Percentiles rank a stretch among this genome's conserved stretches.
Conservation (phyloP, 192 early-diverging fungal species). For the Linnemannia exigua region DNA sequence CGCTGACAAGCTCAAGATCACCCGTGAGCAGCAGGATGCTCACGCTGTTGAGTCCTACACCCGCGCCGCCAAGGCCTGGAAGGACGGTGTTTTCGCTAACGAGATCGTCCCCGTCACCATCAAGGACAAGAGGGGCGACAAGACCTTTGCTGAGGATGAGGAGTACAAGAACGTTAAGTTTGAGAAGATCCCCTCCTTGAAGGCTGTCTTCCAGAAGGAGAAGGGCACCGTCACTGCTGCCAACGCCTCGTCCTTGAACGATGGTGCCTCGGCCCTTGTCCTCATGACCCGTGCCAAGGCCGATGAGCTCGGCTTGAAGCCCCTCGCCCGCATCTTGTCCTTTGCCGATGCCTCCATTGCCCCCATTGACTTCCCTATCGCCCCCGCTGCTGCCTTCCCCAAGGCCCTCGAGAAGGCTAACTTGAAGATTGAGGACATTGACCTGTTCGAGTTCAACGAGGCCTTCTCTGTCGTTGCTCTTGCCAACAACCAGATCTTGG, state of each 20-base stretch:
- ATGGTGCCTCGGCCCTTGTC: slow-evolving; percentile 94
- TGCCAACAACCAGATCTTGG: slow-evolving; percentile 91
- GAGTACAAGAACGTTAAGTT: slow-evolving; percentile 96
- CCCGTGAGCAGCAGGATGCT: slow-evolving; percentile 91
- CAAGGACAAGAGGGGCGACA: slow-evolving; percentile 87
- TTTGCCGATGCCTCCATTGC: slow-evolving; percentile 92
- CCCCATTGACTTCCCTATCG: slow-evolving; percentile 96
- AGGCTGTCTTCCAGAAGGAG: slow-evolving; percentile 88
- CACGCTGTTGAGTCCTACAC: slow-evolving; percentile 89
- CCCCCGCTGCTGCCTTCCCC: slow-evolving; percentile 93
- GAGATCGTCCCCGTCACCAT: slow-evolving; percentile 92
- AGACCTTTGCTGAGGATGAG: slow-evolving; percentile 86
- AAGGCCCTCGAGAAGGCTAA: slow-evolving; percentile 92
- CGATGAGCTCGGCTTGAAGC: slow-evolving; percentile 81
- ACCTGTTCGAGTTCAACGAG: slow-evolving; percentile 97
- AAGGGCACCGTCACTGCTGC: slow-evolving; percentile 92
- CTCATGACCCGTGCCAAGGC: slow-evolving; percentile 86
- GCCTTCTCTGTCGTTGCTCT: slow-evolving; percentile 94
- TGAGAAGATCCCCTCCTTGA: slow-evolving; percentile 86
- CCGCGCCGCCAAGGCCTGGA: slow-evolving; percentile 91
- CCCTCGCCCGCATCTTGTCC: slow-evolving; percentile 88
- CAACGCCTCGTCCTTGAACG: slow-evolving; percentile 95
- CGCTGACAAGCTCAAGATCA: slow-evolving; percentile 87
- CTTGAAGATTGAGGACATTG: slow-evolving; percentile 86
- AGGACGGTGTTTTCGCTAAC: slow-evolving; percentile 81